phyloP scores from a whole-genome alignment of 768 basidiomycete species.

The Roridomyces roridus region DNA sequence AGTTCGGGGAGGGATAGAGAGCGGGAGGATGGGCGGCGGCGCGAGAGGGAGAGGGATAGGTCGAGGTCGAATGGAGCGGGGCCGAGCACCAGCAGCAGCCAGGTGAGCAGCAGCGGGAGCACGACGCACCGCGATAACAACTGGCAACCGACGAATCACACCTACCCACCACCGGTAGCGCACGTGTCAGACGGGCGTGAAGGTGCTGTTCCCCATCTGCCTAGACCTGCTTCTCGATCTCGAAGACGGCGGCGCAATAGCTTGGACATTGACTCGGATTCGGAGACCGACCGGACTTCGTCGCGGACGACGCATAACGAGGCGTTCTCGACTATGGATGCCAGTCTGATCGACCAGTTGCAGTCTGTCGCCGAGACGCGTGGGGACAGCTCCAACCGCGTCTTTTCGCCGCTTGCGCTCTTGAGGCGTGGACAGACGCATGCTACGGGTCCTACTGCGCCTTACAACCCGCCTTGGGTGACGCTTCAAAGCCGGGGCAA shows the following conservation, averaged over 20 bases:
- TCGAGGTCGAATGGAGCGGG: constrained; percentile 25
- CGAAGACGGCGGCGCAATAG: constrained; percentile 41
- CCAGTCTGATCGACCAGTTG: constrained; percentile 55
- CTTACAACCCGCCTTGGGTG: constrained; percentile 63
- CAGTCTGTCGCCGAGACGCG: constrained; percentile 36
- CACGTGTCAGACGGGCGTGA: constrained; percentile 7
- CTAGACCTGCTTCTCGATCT: constrained; percentile 1
- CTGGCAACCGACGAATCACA: constrained; percentile 2
- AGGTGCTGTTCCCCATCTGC: not conserved
- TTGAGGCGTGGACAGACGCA: constrained; percentile 7
- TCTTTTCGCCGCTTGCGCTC: constrained; percentile 13
- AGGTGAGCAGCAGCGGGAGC: constrained; percentile 27
- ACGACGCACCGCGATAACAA: constrained; percentile 28
- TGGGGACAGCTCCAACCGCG: constrained; percentile 18
- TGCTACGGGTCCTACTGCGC: constrained; percentile 18
- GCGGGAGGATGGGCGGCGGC: constrained; percentile 28
- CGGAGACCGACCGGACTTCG: constrained; percentile 29
- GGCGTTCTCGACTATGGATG: constrained; percentile 64
- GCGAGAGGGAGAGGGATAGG: constrained; percentile 33
- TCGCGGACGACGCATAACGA: constrained; percentile 67
- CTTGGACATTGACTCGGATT: constrained; percentile 30
- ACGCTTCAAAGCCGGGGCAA: constrained; percentile 65
- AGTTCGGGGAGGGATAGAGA: constrained; percentile 31
- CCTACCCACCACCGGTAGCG: constrained; percentile 11
- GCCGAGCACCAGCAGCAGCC: constrained; percentile 36